These are phyloP conservation scores for Pharnaceum exiguum DNA, from an alignment of 148 eudicot species.

Conservation along the genomic window DNA sequence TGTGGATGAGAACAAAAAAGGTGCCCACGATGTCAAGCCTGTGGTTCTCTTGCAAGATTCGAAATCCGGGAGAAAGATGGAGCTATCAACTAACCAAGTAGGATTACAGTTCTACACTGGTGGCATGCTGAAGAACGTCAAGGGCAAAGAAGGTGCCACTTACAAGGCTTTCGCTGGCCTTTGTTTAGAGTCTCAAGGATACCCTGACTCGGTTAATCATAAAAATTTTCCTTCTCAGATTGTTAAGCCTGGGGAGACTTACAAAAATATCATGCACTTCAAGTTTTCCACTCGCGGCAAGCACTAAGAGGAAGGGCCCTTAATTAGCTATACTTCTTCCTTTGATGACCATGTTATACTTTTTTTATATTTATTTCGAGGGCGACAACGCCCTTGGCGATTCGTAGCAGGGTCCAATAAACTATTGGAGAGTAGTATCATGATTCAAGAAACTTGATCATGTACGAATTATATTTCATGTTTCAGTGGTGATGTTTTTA, in stretches of 20 bases:
- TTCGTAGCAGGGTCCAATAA: no score
- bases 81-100: slow-evolving; percentile 42
- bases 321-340: no score
- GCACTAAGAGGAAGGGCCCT: no score
- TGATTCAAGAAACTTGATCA: no score
- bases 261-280: slow-evolving; percentile 53
- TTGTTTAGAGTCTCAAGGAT: slow-evolving; percentile 79
- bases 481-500: no score
- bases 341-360: no score
- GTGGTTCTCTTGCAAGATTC: slow-evolving; percentile 30
- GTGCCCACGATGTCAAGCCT: neutral
- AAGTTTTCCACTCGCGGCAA: no score
- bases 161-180: slow-evolving; percentile 44
- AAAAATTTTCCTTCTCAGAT: slow-evolving; percentile 71
- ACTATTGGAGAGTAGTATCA: no score
- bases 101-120: slow-evolving; percentile 74
- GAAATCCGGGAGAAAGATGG: slow-evolving; percentile 61
- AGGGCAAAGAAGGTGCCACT: slow-evolving; percentile 49
- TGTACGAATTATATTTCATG: no score
- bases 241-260: slow-evolving; percentile 52
- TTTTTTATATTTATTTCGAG: no score
- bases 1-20: neutral
- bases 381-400: no score
- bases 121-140: slow-evolving; percentile 27
- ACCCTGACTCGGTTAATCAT: slow-evolving; percentile 70